These are phyloP conservation scores for Glycine latifolia DNA, from an alignment of 306 rosid species.

Conservation along the genomic window DNA sequence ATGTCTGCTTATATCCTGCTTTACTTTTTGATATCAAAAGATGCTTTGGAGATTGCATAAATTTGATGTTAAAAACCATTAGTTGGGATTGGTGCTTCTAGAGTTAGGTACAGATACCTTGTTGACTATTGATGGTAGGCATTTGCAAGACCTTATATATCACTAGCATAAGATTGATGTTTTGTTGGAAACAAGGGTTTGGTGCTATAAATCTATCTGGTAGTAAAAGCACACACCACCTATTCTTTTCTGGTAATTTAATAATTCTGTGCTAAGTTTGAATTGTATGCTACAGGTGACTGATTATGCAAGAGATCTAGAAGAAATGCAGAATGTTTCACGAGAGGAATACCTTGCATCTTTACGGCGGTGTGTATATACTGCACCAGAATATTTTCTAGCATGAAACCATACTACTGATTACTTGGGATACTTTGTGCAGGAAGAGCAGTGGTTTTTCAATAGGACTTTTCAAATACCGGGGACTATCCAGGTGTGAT, in stretches of 20 bases:
- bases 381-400: slow-evolving; percentile 35
- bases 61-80: background rate
- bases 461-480: slow-evolving; percentile 80
- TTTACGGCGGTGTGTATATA: slow-evolving; percentile 63
- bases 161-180: background rate
- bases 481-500: slow-evolving; percentile 76
- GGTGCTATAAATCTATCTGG: background rate
- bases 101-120: background rate
- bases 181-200: background rate
- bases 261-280: slow-evolving; percentile 13
- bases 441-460: slow-evolving; percentile 93
- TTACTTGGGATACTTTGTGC: slow-evolving; percentile 48
- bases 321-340: slow-evolving; percentile 79
- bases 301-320: slow-evolving; percentile 82
- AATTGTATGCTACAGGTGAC: slow-evolving; percentile 61
- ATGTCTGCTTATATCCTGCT: background rate
- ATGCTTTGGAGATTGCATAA: background rate
- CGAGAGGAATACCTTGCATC: slow-evolving; percentile 88
- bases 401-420: slow-evolving; percentile 13
- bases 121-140: background rate
- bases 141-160: background rate
- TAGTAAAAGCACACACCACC: slow-evolving; percentile 1
- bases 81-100: background rate
- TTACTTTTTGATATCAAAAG: background rate
- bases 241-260: background rate